phyloP scores from a whole-genome alignment of 805 yeast genomes.

The Candida patagonica region DNA sequence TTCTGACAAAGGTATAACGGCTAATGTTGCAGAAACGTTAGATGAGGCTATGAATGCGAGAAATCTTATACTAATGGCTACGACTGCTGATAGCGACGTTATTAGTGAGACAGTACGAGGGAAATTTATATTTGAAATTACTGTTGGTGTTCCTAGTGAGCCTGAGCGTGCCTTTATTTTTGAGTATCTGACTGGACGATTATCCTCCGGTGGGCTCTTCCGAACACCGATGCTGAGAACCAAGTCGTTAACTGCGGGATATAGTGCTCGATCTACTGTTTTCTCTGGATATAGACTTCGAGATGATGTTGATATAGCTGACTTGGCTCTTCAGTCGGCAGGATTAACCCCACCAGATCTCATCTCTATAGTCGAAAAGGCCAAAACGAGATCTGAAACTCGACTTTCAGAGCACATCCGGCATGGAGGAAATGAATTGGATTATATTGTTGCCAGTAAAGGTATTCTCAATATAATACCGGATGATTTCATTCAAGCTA shows the following conservation, averaged over 20 bases:
- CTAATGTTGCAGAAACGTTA: constrained; percentile 48
- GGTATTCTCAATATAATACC: constrained; percentile 48
- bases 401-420: constrained; percentile 33
- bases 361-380: constrained; percentile 54
- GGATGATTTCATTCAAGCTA: constrained; percentile 57
- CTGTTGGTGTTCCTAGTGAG: constrained; percentile 71
- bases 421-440: constrained; percentile 11
- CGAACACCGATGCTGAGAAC: not conserved
- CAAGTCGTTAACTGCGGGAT: not conserved
- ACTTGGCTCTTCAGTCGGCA: constrained; percentile 78
- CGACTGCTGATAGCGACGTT: constrained; percentile 59
- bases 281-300: constrained; percentile 25
- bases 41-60: constrained; percentile 39
- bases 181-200: constrained; percentile 30
- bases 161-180: constrained; percentile 60
- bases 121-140: constrained; percentile 66
- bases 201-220: too few species aligned
- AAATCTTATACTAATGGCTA: constrained; percentile 49
- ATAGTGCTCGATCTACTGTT: constrained; percentile 4
- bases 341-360: constrained; percentile 85
- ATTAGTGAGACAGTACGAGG: constrained; percentile 59
- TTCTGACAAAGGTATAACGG: constrained; percentile 29
- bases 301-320: constrained; percentile 44
- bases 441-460: constrained; percentile 40
- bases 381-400: constrained; percentile 49